These are phyloP conservation scores for Neurospora sp. DNA, from an alignment of 495 filamentous ascomycete species.

Conservation along the genomic window DNA sequence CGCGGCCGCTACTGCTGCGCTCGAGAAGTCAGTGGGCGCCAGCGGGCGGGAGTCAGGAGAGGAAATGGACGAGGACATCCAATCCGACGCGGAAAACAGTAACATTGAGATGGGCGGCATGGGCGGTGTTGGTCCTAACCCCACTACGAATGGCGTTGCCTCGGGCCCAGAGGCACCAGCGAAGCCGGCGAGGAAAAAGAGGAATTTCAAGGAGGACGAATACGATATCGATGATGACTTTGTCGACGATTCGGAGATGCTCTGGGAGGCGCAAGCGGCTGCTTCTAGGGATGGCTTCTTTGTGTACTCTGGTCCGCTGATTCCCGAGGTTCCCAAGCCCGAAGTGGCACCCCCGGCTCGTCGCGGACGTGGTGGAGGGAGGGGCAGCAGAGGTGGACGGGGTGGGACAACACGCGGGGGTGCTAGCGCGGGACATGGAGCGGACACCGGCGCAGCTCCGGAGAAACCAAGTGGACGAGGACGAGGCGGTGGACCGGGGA, in stretches of 20 bases:
- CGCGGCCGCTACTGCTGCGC: conserved; percentile 68
- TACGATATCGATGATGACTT: conserved; percentile 97
- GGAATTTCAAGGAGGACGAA: conserved; percentile 85
- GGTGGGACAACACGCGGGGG: conserved; percentile 11
- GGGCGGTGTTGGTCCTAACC: conserved; percentile 4
- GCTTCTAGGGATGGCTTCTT: conserved; percentile 90
- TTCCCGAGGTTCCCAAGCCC: conserved; percentile 84
- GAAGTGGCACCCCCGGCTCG: conserved; percentile 60
- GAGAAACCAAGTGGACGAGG: conserved; percentile 36
- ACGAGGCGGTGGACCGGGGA: conserved; percentile 60
- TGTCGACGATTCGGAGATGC: conserved; percentile 89
- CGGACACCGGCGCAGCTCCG: conserved; percentile 23
- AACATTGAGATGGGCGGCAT: conserved; percentile 54
- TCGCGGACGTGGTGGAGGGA: conserved; percentile 58
- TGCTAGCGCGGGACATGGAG: conserved; percentile 5
- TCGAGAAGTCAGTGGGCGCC: conserved; percentile 67
- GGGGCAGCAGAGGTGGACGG: conserved; percentile 49
- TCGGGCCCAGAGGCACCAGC: conserved; percentile 48
- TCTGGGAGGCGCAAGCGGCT: conserved; percentile 92
- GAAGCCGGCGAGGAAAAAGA: conserved; percentile 54
- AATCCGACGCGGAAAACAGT: conserved; percentile 56
- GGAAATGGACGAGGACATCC: conserved; percentile 58
- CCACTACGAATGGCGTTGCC: conserved; percentile 24
- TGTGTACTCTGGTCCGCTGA: conserved; percentile 74
- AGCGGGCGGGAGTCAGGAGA: conserved; percentile 63